Evolutionary conservation across 257 asterid genomes (phyloP).

Genomic region (Solanum chiquidenum): DNA sequence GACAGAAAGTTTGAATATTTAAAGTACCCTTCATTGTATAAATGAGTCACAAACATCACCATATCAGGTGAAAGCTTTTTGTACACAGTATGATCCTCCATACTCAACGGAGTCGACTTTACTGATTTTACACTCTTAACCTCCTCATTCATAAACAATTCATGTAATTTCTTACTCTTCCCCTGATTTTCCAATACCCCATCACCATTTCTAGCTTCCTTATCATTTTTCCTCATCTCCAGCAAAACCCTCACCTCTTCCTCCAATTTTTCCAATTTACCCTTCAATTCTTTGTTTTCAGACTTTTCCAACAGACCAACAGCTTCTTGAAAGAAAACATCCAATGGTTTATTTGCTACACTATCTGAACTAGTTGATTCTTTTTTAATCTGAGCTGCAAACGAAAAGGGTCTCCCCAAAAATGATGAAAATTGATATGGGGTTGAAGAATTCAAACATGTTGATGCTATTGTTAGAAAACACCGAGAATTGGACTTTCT

Average conservation of each 20-base stretch:
- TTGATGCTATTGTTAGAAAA: background rate
- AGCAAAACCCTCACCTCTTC: conserved; percentile 25
- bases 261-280: conserved; percentile 35
- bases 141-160: conserved; percentile 19
- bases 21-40: conserved; percentile 38
- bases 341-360: conserved; percentile 15
- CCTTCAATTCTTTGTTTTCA: conserved; percentile 10
- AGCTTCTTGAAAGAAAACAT: conserved; percentile 44
- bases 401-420: conserved; percentile 25
- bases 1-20: conserved; percentile 37
- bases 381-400: conserved; percentile 12
- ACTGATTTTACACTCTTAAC: background rate
- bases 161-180: conserved; percentile 12
- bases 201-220: background rate
- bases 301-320: conserved; percentile 20
- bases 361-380: background rate
- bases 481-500: conserved; percentile 13
- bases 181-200: background rate
- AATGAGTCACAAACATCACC: conserved; percentile 3
- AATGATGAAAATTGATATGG: conserved; percentile 9
- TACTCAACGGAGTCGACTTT: conserved; percentile 6
- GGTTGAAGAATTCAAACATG: conserved; percentile 3
- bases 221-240: background rate
- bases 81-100: conserved; percentile 34
- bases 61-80: conserved; percentile 60